Evolutionary conservation across 1,139 yeast genomes (phyloP), one percentile per base, ranked within the genome.

Genomic region (Wickerhamomyces sp.): DNA sequence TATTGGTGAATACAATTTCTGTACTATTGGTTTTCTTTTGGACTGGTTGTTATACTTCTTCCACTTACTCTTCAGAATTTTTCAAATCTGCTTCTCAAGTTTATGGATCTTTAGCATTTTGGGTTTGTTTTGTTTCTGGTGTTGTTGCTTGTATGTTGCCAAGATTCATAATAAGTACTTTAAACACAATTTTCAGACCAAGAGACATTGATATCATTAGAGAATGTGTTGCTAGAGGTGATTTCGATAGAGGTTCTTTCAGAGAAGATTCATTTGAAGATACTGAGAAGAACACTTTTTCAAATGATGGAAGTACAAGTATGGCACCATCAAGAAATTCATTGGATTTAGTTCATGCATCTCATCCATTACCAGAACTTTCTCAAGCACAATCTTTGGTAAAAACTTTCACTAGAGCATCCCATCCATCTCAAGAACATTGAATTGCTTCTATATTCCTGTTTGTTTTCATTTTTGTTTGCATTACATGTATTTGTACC

Each of bases 21-120:
- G 73, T 78, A 41, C 52, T 88, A 40, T 54, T 87, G 29, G 70
- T 87, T 29, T 85, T 77, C 58, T 78, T 76, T 40, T 89, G 97
- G 96, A 78, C 95, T 1, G 96, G 96, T 30, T 66, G 88, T 31
- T 91, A 95, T 86, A 77, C 95, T 0, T 64, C 82, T 11, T 57
- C 72, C 8, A 47, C 66, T 5, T 61, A 62, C 38, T 70, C 91
- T 38, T 72, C 66, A 9, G 95, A 83, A 50, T 80, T 86, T 44
- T 91, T 82, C 60, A 75, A 79, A 47, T 78, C 86, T 13, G 96
- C 86, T 1, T 67, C 75, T 4, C 80, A 79, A 51, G 66, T 85
- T 34, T 88, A 83, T 58, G 91, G 91, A 2, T 58, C 80, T 11
- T 68, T 79, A 3, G 54, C 77, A 2, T 88, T 78, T 58, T 91